phyloP scores from a whole-genome alignment of 2,329 filamentous ascomycete genomes.

The Harringtonia aguacate region DNA sequence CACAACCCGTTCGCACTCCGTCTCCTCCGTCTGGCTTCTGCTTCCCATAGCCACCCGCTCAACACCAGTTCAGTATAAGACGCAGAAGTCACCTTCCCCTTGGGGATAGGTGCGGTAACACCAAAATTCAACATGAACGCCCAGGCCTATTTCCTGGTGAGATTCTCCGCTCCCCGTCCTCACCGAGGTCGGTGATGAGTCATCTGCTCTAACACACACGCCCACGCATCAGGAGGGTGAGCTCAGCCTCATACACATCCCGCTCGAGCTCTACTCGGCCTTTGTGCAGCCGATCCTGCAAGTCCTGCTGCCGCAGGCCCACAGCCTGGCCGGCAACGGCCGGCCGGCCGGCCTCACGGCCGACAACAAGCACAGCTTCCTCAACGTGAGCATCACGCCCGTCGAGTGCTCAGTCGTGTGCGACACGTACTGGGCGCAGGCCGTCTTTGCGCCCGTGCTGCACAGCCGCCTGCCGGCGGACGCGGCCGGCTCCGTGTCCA shows the following conservation, averaged over 20 bases:
- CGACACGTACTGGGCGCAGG: conserved; percentile 60
- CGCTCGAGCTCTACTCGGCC: conserved; percentile 62
- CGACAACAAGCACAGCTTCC: conserved; percentile 61
- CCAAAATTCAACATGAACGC: conserved; percentile 41
- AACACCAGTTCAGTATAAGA: not conserved
- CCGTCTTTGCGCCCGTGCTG: conserved; percentile 66
- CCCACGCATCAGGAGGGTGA: conserved; percentile 60
- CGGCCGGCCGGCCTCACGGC: conserved; percentile 34
- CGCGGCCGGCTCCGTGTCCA: conserved; percentile 46
- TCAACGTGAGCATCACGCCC: conserved; percentile 88
- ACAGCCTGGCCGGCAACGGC: conserved; percentile 23
- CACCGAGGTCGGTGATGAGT: too few relatives aligned
- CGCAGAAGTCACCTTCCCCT: not conserved
- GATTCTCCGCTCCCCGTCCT: conserved; percentile 13
- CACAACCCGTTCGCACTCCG: too few relatives aligned
- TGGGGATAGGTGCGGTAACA: too few relatives aligned
- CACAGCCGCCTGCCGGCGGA: conserved; percentile 42
- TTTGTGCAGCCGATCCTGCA: conserved; percentile 83
- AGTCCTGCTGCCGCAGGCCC: conserved; percentile 60
- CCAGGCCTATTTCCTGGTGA: conserved; percentile 47
- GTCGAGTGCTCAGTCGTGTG: conserved; percentile 91
- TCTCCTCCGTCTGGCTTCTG: too few relatives aligned
- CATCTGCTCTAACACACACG: not conserved
- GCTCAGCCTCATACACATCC: conserved; percentile 84
- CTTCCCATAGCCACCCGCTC: too few relatives aligned